Evolutionary conservation across 2,329 filamentous ascomycete species (phyloP), one percentile per base, ranked within the genome.

Genomic region (Fonsecaea pedrosoi): DNA sequence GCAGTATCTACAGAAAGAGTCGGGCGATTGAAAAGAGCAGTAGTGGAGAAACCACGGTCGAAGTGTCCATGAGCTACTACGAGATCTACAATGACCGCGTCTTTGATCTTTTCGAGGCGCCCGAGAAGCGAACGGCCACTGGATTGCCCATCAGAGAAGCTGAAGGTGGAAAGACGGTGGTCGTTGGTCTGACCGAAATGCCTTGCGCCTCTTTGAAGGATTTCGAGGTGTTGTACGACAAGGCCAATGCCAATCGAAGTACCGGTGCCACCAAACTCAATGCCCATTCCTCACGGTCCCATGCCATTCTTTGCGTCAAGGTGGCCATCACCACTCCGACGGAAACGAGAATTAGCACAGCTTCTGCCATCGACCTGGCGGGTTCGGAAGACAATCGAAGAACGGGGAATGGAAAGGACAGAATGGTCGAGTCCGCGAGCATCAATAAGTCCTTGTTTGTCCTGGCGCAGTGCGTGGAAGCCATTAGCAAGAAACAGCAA

Each of bases 371-470:
- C 77, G 94, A 98, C 79, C 84, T 98, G 73, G 94, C 94, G 64
- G 94, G 94, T 48, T 97, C 94, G 0, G 95, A 98, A 79, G 94
- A 98, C 78, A 98, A 98, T 77, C 87, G 94, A 57, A 85, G 94
- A 58, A 98, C 94, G 0, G 94, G 97, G 60, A 98, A 98, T 78
- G 92, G 90, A 74, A 95, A 94, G 77, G 93, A 97, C 78, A 86
- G 94, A 32, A 83, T 98, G 76, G 87, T 97, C n/a, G 94, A 98
- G 79, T 97, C 93, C 45, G 93, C 94, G 0, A 94, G 92, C 75
- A 98, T 98, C 83, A 98, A 98, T 85, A 98, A 97, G 82, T 96
- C 92, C 70, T 84, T 98, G 6, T 98, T 98, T 74, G 94, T 97
- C 18, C 82, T 98, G 57, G 94, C 92, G 53, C 93, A 97, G 77